phyloP scores from a whole-genome alignment of 495 filamentous ascomycete genomes.

The Aspergillus egyptiacus region DNA sequence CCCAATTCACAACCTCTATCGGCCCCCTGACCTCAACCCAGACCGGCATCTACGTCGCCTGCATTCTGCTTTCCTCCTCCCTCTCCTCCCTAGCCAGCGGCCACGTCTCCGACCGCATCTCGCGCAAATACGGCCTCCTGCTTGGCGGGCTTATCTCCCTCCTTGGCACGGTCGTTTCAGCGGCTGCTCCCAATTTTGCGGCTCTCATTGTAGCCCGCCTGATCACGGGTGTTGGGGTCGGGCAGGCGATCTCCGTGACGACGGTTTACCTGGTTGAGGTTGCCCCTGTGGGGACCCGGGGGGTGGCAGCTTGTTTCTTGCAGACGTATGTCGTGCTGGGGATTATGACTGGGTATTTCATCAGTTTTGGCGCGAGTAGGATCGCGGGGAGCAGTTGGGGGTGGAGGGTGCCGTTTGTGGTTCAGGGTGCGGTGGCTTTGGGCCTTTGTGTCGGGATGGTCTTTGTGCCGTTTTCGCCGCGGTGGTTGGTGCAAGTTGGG shows the following conservation, averaged over 20 bases:
- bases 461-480: conserved; percentile 9
- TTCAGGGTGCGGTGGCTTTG: conserved; percentile 3
- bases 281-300: conserved; percentile 5
- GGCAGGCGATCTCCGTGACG: conserved; percentile 14
- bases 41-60: conserved; percentile 11
- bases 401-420: conserved; percentile 9
- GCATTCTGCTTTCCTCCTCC: conserved; percentile 11
- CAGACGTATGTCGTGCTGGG: conserved; percentile 9
- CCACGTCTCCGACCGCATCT: conserved; percentile 14
- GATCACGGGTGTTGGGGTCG: conserved; percentile 11
- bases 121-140: conserved; percentile 13
- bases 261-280: conserved; percentile 15
- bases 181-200: conserved; percentile 9
- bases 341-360: conserved; percentile 9
- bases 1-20: conserved; percentile 8
- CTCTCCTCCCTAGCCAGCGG: conserved; percentile 8
- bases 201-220: conserved; percentile 11
- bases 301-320: conserved; percentile 9
- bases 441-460: conserved; percentile 3
- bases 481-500: conserved; percentile 8
- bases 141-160: conserved; percentile 5
- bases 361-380: conserved; percentile 7
- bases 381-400: not conserved
- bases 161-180: conserved; percentile 6
- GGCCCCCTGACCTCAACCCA: conserved; percentile 9